Percentiles rank a stretch among this genome's conserved stretches.
phyloP scores from a whole-genome alignment of 2,329 filamentous ascomycete genomes.

The Clonostachys rhizophaga region DNA sequence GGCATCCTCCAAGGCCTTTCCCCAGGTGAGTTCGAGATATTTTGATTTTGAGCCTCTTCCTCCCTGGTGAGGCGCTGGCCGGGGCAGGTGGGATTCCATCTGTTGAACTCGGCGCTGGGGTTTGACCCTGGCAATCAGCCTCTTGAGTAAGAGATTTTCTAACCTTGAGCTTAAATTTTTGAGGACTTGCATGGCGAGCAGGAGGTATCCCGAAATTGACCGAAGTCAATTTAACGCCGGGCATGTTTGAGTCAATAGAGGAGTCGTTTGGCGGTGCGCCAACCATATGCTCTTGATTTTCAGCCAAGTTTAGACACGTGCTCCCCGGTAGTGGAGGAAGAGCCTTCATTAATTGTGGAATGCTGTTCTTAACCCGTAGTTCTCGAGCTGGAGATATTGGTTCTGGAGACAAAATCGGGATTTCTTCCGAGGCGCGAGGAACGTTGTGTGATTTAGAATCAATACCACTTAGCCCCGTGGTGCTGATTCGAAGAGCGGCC shows the following conservation, averaged over 20 bases:
- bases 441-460: slow-evolving; percentile 1
- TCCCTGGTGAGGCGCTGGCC: too few relatives aligned
- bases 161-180: too few relatives aligned
- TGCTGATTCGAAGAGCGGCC: neutral
- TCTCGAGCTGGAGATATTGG: slow-evolving; percentile 40
- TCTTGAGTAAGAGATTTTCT: too few relatives aligned
- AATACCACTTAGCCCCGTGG: neutral
- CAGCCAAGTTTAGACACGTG: neutral
- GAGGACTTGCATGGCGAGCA: too few relatives aligned
- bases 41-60: slow-evolving; percentile 22
- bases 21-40: slow-evolving; percentile 20
- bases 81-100: too few relatives aligned
- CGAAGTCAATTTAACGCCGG: too few relatives aligned
- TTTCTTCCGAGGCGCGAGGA: slow-evolving; percentile 6
- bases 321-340: slow-evolving; percentile 35
- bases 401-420: slow-evolving; percentile 36
- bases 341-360: slow-evolving; percentile 47
- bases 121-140: too few relatives aligned
- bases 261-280: neutral
- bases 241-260: too few relatives aligned
- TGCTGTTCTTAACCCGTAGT: slow-evolving; percentile 41
- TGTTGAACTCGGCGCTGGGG: too few relatives aligned
- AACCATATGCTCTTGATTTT: neutral
- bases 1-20: slow-evolving; percentile 6
- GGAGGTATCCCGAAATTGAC: too few relatives aligned